Conservation (phyloP, 148 eudicot species). For the Chenopodium formosanum region DNA sequence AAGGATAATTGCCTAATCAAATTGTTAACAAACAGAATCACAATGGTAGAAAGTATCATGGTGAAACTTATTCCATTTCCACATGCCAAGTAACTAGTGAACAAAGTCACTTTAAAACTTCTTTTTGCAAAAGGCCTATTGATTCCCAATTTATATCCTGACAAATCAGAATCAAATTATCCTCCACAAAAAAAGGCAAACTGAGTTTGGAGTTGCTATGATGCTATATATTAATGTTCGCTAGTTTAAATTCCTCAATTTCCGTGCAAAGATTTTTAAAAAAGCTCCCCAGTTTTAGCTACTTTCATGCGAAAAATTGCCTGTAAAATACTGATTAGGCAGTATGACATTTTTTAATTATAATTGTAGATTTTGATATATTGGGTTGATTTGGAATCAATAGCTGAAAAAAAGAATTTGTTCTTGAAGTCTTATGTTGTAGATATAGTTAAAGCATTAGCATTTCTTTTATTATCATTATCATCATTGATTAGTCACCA, state of each 20-base stretch:
- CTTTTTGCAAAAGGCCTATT: constrained; percentile 38
- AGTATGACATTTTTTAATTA: too few species aligned
- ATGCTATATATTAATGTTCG: constrained; percentile 10
- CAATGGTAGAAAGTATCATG: constrained; percentile 18
- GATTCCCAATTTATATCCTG: constrained; percentile 59
- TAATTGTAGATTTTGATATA: constrained; percentile 18
- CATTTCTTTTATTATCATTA: constrained; percentile 17
- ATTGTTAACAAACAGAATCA: not conserved
- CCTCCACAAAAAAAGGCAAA: constrained; percentile 35
- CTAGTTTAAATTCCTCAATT: constrained; percentile 8
- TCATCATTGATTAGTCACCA: constrained; percentile 26
- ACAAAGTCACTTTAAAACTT: constrained; percentile 39
- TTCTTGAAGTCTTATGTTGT: constrained; percentile 22
- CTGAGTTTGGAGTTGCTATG: constrained; percentile 30
- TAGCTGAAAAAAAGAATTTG: constrained; percentile 8
- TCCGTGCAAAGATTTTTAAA: constrained; percentile 3
- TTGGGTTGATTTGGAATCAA: constrained; percentile 24
- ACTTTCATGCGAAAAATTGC: not conserved
- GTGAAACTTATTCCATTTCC: constrained; percentile 55
- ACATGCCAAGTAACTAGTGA: constrained; percentile 52
- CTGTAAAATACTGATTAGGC: not conserved
- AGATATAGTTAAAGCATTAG: constrained; percentile 23
- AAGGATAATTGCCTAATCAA: not conserved
- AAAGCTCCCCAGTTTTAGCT: not conserved
- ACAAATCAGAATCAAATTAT: constrained; percentile 54